phyloP scores from a whole-genome alignment of 305 asterid species.

The Stenogyne calaminthoides region DNA sequence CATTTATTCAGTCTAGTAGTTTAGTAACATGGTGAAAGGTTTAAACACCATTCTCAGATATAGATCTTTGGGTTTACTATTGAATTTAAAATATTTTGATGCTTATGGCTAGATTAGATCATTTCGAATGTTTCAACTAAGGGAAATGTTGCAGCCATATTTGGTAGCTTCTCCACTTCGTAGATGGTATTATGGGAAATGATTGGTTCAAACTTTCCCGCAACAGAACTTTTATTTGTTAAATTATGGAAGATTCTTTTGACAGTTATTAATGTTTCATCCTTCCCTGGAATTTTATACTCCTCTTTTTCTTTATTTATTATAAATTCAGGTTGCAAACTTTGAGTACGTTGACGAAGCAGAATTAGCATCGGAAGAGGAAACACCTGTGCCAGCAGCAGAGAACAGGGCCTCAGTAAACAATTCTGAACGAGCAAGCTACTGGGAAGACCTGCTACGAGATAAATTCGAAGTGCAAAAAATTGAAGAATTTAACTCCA shows the following conservation, averaged over 20 bases:
- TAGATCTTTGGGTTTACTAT: constrained; percentile 8
- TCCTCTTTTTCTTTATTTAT: constrained; percentile 19
- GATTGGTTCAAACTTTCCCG: constrained; percentile 17
- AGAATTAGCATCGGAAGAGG: constrained; percentile 74
- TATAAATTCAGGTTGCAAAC: constrained; percentile 77
- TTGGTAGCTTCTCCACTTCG: constrained; percentile 4
- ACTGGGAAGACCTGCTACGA: constrained; percentile 89
- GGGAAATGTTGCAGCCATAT: constrained; percentile 14
- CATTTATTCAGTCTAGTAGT: constrained; percentile 15
- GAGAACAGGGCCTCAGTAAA: constrained; percentile 64
- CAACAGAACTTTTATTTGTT: constrained; percentile 20
- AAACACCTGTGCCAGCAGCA: constrained; percentile 49
- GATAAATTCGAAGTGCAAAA: constrained; percentile 88
- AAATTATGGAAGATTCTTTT: constrained; percentile 22
- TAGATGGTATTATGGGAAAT: constrained; percentile 21
- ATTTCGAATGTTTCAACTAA: constrained; percentile 19
- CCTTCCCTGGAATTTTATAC: constrained; percentile 8
- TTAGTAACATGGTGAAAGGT: constrained; percentile 12
- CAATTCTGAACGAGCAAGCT: constrained; percentile 72
- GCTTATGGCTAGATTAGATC: constrained; percentile 8
- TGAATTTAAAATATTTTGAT: constrained; percentile 10
- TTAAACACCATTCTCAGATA: not conserved
- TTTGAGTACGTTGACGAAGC: constrained; percentile 87
- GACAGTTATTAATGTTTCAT: constrained; percentile 13
- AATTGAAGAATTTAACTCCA: constrained; percentile 79